Evolutionary conservation across 306 rosid species (phyloP).

Genomic region (Corylus americana): DNA sequence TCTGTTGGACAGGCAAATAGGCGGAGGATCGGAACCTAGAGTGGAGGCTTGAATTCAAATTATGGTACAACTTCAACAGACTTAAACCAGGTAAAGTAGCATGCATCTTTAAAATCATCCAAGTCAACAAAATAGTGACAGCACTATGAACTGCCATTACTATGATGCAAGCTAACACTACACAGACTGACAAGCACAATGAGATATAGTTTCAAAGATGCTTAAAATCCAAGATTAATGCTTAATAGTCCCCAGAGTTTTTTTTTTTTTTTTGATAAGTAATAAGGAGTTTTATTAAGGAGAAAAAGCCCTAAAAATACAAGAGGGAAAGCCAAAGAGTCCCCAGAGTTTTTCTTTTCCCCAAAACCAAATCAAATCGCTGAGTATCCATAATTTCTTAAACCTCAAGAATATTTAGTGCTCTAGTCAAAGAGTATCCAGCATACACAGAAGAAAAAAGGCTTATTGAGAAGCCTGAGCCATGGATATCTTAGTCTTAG

Average conservation of each 20-base stretch:
- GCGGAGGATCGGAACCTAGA: background rate
- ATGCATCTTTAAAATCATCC: conserved; percentile 2
- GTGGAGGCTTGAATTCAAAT: background rate
- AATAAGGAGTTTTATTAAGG: no score
- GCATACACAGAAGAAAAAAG: background rate
- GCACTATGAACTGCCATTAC: background rate
- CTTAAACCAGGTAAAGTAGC: background rate
- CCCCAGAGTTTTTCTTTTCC: background rate
- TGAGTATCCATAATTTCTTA: background rate
- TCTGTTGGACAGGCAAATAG: background rate
- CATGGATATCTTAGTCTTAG: background rate
- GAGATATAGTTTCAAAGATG: background rate
- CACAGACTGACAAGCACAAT: background rate
- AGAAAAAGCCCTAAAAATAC: no score
- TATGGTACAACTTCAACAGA: background rate
- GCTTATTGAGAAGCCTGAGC: background rate
- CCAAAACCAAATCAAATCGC: background rate
- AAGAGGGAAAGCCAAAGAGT: background rate
- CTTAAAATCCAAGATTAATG: background rate
- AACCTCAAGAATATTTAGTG: background rate
- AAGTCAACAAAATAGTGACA: background rate
- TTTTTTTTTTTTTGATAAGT: background rate
- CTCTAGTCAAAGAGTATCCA: background rate
- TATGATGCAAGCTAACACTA: background rate
- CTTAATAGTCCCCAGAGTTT: background rate